Base-by-base conservation (phyloP, 2,329 filamentous ascomycete species). In the Apiospora rasikravindrae region DNA sequence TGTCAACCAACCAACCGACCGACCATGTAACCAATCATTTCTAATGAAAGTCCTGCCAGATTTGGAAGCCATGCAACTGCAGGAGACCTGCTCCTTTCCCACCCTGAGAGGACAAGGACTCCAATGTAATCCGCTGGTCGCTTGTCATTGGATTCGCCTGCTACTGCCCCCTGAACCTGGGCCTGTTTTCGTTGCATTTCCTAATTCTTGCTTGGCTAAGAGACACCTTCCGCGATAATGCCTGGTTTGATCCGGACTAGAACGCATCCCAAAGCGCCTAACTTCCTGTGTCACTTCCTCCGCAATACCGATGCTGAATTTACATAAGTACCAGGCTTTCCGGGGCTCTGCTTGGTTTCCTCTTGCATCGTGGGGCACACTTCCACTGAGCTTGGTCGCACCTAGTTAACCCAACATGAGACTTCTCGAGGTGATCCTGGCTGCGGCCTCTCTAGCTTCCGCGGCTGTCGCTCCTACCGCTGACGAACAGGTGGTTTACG, bases 401-500 rank as follows among this genome's bases (percentile, higher is more conserved):
- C 22, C 37, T 37, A 37, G 33, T 37, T 37, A 22, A 16, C 8
- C 29, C 51, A 71, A 3, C 53, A 73, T 73, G 71, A 73, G 71
- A 47, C 42, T 71, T 19, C 24, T 72, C 49, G 22, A 37, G 37
- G 33, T 64, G 24, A 37, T 71, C 22, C 66, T 73, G 22, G 64
- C 70, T 14, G 69, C 61, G 7, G 70, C 72, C 16, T 71, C 73
- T 14, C 47, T 74, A 45, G 73, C 71, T 33, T 66, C 72, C 6
- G 72, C 70, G n/a, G 72, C 57, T 47, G 69, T 71, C 33, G 24
- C 69, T n/a, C 33, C 72, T 2, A 66, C 67, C 68, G 33, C 67
- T 11, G 76, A 78, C 7, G 76, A 78, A 67, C 76, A 74, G 53
- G 71, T 78, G 68, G 77, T 73, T 69, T 83, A 81, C 69, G 77